Conservation (phyloP, 371 early-diverging fungal genomes). For the Rhizopus sp. region DNA sequence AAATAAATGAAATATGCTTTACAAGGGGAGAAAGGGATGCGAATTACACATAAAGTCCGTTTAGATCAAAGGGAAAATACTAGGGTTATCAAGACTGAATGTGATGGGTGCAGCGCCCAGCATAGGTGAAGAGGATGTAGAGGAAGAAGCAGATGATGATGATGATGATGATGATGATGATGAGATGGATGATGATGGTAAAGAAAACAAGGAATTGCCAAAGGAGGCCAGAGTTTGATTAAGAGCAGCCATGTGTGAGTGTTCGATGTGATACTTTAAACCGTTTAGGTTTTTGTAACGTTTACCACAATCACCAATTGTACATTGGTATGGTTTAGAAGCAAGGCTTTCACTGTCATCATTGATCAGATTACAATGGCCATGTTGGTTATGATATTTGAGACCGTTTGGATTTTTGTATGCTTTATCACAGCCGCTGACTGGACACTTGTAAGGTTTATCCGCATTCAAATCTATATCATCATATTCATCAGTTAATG, state of each 20-base stretch:
- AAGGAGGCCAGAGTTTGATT: slow-evolving; percentile 45
- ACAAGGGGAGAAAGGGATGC: too few species aligned
- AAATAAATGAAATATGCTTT: too few species aligned
- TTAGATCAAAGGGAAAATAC: too few species aligned
- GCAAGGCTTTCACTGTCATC: slow-evolving; percentile 48
- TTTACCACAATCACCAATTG: slow-evolving; percentile 85
- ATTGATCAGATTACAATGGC: slow-evolving; percentile 66
- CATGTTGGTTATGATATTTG: slow-evolving; percentile 91
- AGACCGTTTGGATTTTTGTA: slow-evolving; percentile 99
- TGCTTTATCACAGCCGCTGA: slow-evolving; percentile 86
- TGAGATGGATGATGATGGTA: background rate
- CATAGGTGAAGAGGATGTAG: background rate
- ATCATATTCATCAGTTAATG: background rate
- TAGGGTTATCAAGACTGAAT: too few species aligned
- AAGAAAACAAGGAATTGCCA: slow-evolving; percentile 29
- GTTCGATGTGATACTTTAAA: slow-evolving; percentile 93
- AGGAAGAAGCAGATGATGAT: slow-evolving; percentile 5
- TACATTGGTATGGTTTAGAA: slow-evolving; percentile 86
- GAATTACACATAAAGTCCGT: too few species aligned
- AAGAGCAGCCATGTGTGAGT: slow-evolving; percentile 71
- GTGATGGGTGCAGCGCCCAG: too few species aligned
- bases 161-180: background rate
- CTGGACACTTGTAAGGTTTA: slow-evolving; percentile 81
- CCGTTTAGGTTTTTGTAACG: slow-evolving; percentile 98
- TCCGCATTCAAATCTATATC: slow-evolving; percentile 41